A percentile compares a stretch with the other conserved stretches of the same genome.
These are phyloP conservation scores for Chenopodium suecicum DNA, from an alignment of 148 eudicot genomes.

Conservation along the genomic window DNA sequence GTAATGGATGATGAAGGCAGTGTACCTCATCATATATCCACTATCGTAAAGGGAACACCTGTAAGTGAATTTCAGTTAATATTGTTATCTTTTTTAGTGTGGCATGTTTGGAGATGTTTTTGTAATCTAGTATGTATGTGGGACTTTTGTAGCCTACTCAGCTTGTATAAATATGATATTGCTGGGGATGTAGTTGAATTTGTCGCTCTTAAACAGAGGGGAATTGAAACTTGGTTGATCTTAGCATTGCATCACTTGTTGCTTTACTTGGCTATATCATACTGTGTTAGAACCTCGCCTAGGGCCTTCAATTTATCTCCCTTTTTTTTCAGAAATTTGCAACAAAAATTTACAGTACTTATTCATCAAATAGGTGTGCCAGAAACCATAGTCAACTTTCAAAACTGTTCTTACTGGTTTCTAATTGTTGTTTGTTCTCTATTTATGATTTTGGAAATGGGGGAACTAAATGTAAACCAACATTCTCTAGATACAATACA, in stretches of 20 bases:
- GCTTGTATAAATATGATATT: not conserved
- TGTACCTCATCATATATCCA: conserved; percentile 61
- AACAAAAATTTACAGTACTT: not conserved
- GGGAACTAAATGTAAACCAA: too few species aligned
- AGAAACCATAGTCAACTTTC: too few species aligned
- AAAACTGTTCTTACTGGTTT: too few species aligned
- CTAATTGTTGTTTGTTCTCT: too few species aligned
- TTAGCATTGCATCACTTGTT: not conserved
- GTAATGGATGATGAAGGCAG: conserved; percentile 58
- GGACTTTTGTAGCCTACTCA: not conserved
- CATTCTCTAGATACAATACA: too few species aligned
- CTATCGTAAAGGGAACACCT: conserved; percentile 90
- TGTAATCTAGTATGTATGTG: not conserved
- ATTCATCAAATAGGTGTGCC: not conserved
- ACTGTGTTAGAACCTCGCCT: not conserved
- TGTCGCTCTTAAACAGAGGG: not conserved
- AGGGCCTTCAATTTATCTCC: not conserved
- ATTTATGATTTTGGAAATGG: too few species aligned
- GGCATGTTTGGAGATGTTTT: not conserved
- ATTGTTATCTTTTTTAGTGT: not conserved
- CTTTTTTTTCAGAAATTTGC: not conserved
- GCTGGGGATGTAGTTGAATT: not conserved
- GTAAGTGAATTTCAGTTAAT: conserved; percentile 41
- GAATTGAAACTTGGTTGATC: not conserved
- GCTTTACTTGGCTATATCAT: not conserved